Evolutionary conservation across 2,329 filamentous ascomycete species (phyloP), one percentile per base, ranked within the genome.

Genomic region (Pseudomassariella vexata): DNA sequence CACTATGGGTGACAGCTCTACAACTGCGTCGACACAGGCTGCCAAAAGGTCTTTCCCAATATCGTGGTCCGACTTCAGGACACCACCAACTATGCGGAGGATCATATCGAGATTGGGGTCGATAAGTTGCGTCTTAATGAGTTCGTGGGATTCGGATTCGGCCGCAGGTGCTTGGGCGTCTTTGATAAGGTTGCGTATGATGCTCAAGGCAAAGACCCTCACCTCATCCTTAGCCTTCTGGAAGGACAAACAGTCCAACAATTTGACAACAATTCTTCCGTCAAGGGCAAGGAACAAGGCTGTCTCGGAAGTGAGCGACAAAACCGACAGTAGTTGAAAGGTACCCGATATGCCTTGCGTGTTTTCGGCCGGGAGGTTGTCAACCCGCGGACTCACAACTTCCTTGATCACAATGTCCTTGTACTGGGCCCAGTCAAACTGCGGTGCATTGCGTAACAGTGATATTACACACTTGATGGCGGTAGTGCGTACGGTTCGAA

Each of bases 331-430:
- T 5, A 98, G 66, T 40, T 82, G 80, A 39, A 95, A 71, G 24
- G 88, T 73, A 11, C 82, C 85, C 3, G 92, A 96, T 6, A 95
- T 69, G 10, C 87, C 86, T 52, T 98, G 89, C 0, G 87, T 84
- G 25, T 86, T 95, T 61, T 98, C 92, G 5, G 75, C 68, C 0
- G 88, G 77, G 33, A 98, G 75, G 36, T 84, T 85, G 3, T 82
- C 73, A 12, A 96, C 65, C 42, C 87, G 75, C 12, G 86, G 86
- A 31, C 76, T 77, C 27, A 98, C 70, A 17, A 94, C 64, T 49
- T 95, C 81, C 18, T 73, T 64, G 32, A 92, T 76, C 31, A 96
- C 80, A 1, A 73, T 58, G 7, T 74, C 68, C 22, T 85, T 72
- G 53, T 89, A 94, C 1, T 70, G 64, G 2, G 66, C 66, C 84